phyloP scores from a whole-genome alignment of 768 basidiomycete genomes.

The Trametopsis cervina region DNA sequence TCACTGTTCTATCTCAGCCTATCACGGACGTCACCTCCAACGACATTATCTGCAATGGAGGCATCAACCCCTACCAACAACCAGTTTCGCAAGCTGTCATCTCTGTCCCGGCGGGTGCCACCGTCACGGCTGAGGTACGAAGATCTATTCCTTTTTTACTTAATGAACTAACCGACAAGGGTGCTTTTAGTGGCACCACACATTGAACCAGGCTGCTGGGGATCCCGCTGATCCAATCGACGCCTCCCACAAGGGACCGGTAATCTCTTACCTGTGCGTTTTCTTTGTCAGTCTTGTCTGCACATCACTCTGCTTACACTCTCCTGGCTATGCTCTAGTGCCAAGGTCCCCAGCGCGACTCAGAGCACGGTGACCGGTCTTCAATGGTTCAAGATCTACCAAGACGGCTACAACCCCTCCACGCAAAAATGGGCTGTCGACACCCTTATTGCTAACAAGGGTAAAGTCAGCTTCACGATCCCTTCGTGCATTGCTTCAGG shows the following conservation, averaged over 20 bases:
- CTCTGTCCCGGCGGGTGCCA: slow-evolving; percentile 41
- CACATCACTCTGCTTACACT: background rate
- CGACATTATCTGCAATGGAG: slow-evolving; percentile 52
- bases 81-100: slow-evolving; percentile 10
- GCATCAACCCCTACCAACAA: slow-evolving; percentile 10
- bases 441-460: slow-evolving; percentile 38
- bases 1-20: slow-evolving; percentile 28
- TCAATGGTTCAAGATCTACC: slow-evolving; percentile 47
- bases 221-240: slow-evolving; percentile 46
- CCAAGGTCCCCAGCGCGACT: too few relatives aligned
- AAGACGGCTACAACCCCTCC: slow-evolving; percentile 32
- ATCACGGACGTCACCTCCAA: slow-evolving; percentile 51
- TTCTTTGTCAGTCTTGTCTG: slow-evolving; percentile 4
- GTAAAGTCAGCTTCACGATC: slow-evolving; percentile 40
- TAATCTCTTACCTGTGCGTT: slow-evolving; percentile 42
- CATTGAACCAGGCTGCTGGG: slow-evolving; percentile 12
- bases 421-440: slow-evolving; percentile 39
- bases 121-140: slow-evolving; percentile 49
- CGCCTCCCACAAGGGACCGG: slow-evolving; percentile 41
- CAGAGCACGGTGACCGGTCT: slow-evolving; percentile 39
- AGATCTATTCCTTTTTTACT: background rate
- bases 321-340: too few relatives aligned
- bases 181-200: slow-evolving; percentile 11
- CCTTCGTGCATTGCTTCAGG: slow-evolving; percentile 40
- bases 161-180: background rate